phyloP scores from a whole-genome alignment of 2,329 filamentous ascomycete species.

The Rhexocercosporidium sp. region DNA sequence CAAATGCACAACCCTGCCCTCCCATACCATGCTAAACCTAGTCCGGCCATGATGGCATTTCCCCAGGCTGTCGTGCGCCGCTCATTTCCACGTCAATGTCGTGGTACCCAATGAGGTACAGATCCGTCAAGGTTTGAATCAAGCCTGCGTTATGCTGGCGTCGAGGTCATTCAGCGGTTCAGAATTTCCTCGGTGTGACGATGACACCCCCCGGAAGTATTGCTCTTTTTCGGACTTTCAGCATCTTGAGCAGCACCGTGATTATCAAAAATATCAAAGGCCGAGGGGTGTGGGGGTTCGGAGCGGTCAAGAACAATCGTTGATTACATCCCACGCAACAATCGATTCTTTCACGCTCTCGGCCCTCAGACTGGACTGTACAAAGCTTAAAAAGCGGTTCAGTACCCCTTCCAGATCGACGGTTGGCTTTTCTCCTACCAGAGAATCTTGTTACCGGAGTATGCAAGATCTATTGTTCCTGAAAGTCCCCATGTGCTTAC shows the following conservation, averaged over 20 bases:
- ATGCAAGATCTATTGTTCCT: conserved; percentile 26
- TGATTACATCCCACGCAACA: neutral
- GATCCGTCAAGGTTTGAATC: neutral
- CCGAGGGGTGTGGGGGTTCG: neutral
- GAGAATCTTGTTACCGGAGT: conserved; percentile 20
- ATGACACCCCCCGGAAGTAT: neutral
- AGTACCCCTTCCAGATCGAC: conserved; percentile 16
- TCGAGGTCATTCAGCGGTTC: conserved; percentile 18
- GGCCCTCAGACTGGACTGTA: neutral
- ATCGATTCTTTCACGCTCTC: neutral
- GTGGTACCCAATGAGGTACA: conserved; percentile 24
- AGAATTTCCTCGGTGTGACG: conserved; percentile 19
- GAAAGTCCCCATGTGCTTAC: conserved; percentile 13
- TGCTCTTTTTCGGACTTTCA: neutral
- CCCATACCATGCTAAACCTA: neutral
- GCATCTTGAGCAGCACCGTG: neutral
- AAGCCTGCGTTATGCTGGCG: neutral
- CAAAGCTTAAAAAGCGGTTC: conserved; percentile 16
- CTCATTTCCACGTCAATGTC: conserved; percentile 23
- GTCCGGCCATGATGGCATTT: conserved; percentile 1
- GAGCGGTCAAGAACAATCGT: neutral
- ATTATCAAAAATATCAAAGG: conserved; percentile 8
- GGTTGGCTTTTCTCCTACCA: conserved; percentile 9
- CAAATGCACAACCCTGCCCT: neutral
- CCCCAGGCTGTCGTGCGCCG: conserved; percentile 8